A percentile compares a stretch with the other conserved stretches of the same genome.
phyloP scores from a whole-genome alignment of 2,329 filamentous ascomycete species.

The Botryotinia convoluta region DNA sequence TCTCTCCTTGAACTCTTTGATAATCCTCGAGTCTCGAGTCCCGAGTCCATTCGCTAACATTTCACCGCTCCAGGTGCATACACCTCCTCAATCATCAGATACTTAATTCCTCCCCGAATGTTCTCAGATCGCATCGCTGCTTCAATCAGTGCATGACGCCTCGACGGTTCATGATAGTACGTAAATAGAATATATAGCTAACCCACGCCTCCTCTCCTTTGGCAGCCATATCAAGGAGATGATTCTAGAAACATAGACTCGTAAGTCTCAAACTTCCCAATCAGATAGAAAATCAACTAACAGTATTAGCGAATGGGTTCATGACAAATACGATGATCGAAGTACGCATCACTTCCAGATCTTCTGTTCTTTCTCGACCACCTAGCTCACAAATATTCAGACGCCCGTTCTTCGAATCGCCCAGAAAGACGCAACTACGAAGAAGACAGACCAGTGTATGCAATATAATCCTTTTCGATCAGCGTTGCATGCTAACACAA shows the following conservation, averaged over 20 bases:
- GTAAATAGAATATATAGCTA: constrained; percentile 46
- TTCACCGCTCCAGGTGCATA: constrained; percentile 36
- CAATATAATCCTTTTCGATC: neutral
- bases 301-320: constrained; percentile 77
- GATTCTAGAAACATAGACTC: constrained; percentile 65
- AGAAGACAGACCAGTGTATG: constrained; percentile 15
- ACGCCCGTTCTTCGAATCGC: constrained; percentile 25
- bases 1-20: neutral
- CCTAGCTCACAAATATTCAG: constrained; percentile 32
- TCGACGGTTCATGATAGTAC: constrained; percentile 39
- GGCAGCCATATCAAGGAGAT: constrained; percentile 58
- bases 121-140: constrained; percentile 39
- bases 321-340: constrained; percentile 82
- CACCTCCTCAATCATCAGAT: constrained; percentile 40
- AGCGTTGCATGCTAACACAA: constrained; percentile 33
- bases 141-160: constrained; percentile 35
- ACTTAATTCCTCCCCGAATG: constrained; percentile 36
- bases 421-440: constrained; percentile 10
- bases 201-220: constrained; percentile 44
- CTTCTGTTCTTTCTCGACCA: constrained; percentile 8
- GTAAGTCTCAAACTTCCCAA: constrained; percentile 46
- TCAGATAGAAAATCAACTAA: neutral
- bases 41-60: constrained; percentile 21
- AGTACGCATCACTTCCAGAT: constrained; percentile 41
- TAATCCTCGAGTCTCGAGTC: neutral